A percentile compares a stretch with the other conserved stretches of the same genome.
These are phyloP conservation scores for Zostera marina DNA, from an alignment of 116 monocot genomes.

Conservation along the genomic window DNA sequence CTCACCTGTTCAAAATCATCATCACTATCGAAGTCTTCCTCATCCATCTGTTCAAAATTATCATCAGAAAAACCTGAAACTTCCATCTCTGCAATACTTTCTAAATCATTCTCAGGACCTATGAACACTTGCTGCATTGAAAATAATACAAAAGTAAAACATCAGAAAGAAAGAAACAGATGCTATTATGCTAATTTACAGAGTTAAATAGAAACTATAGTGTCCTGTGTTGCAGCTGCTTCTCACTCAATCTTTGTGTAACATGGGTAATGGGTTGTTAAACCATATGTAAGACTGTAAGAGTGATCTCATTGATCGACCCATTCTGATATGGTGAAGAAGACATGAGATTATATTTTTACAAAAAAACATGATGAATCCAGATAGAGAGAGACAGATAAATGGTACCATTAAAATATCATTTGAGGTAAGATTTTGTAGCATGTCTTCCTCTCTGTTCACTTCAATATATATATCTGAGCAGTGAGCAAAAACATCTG, in stretches of 20 bases:
- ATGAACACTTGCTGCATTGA: slow-evolving; percentile 56
- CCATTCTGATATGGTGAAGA: no score
- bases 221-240: no score
- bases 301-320: no score
- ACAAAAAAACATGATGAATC: neutral
- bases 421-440: slow-evolving; percentile 32
- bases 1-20: slow-evolving; percentile 46
- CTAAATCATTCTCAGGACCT: slow-evolving; percentile 53
- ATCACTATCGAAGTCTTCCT: slow-evolving; percentile 33
- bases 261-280: no score
- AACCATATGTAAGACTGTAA: no score
- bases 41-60: slow-evolving; percentile 33
- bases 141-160: neutral
- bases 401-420: slow-evolving; percentile 34
- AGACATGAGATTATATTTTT: no score
- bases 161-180: slow-evolving; percentile 1
- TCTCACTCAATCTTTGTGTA: no score
- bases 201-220: neutral
- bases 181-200: slow-evolving; percentile 5
- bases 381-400: neutral
- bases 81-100: slow-evolving; percentile 45
- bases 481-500: slow-evolving; percentile 14
- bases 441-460: slow-evolving; percentile 30
- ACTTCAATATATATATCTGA: slow-evolving; percentile 69
- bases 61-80: slow-evolving; percentile 21